Evolutionary conservation across 2,329 filamentous ascomycete genomes (phyloP), one percentile per base, ranked within the genome.

Genomic region (Hymenoscyphus linearis): DNA sequence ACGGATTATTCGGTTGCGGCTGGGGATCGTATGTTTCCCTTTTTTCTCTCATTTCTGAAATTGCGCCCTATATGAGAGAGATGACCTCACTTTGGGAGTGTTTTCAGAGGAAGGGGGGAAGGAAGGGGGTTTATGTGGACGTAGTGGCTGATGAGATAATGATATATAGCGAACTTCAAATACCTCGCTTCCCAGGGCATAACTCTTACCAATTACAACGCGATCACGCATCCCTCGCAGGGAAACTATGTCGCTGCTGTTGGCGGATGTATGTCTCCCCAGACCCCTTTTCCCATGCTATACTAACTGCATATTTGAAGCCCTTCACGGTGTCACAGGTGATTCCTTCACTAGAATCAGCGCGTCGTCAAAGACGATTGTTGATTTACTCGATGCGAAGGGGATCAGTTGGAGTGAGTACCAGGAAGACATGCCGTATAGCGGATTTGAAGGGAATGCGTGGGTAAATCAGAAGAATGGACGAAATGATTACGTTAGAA

Each of bases 401-500:
- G 71, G 74, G 31, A 76, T 83, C 50, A 76, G 76, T 62, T 83
- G 87, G 87, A 85, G 78, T 57, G 80, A 86, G 67, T 93, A 93
- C 76, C 83, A 91, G 71, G 89, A 93, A 71, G 85, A 90, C 70
- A 80, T 88, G 79, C 90, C 90, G 1, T 91, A 85, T 74, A 79
- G 83, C 2, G 90, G 90, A 10, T 93, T 85, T 74, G 81, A 89
- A 72, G 89, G 87, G 34, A 50, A 50, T 50, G 71, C 73, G 35
- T 89, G 77, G 70, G 78, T 83, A 58, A 90, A 91, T 74, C 84
- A 85, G 66, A 64, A 82, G 66, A 89, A 81, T 3, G 81, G 82
- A 25, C 80, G 81, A 56, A 90, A 91, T 70, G 55, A 87, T 76
- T 93, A 93, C 72, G 89, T 93, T 3, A 84, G 90, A 70, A 93